Evolutionary conservation across 495 filamentous ascomycete species (phyloP), one percentile per base, ranked within the genome.

Genomic region (Aspergillus kassunensis): DNA sequence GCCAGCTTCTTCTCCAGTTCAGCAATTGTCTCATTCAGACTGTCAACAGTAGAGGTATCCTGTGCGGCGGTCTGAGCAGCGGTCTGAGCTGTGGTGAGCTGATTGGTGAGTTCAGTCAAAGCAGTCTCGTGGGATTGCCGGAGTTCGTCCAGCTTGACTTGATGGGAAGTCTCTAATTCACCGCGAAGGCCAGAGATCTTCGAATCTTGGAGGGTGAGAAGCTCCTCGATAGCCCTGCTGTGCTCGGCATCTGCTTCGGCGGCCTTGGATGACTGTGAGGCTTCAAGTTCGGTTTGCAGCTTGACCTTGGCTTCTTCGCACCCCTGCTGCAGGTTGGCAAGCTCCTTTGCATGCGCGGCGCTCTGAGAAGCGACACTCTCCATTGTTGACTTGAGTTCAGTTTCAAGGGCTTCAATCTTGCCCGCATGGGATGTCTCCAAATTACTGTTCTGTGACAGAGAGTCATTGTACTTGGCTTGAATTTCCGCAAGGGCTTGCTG

Each of bases 171-270:
- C 37, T 74, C 71, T 27, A 74, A 57, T n/a, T 76, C 63, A 13
- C 62, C 60, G 13, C 60, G 62, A 15, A 76, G 49, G 27, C 55
- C 56, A 12, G 69, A 62, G 1, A 75, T 24, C 56, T 76, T 76
- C 15, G 63, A 54, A 16, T 76, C 73, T 11, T 74, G 66, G n/a
- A 69, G 56, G 4, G 62, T 73, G 51, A 76, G 66, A n/a, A 76
- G 68, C 47, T 70, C 65, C 53, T 76, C 73, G 29, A 76, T 75
- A 10, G 68, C 73, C 42, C 61, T 68, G 50, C 58, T 67, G 42
- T 76, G 73, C 49, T 76, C 71, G 10, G 65, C 64, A 46, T 75
- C 72, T n/a, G 61, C 58, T 23, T 73, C 64, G 12, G 70, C 58
- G 16, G 66, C 48, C 57, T 67, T 69, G 11, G 71, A 66, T 24